These are phyloP conservation scores for Leucosporidium scottii DNA, from an alignment of 768 basidiomycete species.

Conservation along the genomic window DNA sequence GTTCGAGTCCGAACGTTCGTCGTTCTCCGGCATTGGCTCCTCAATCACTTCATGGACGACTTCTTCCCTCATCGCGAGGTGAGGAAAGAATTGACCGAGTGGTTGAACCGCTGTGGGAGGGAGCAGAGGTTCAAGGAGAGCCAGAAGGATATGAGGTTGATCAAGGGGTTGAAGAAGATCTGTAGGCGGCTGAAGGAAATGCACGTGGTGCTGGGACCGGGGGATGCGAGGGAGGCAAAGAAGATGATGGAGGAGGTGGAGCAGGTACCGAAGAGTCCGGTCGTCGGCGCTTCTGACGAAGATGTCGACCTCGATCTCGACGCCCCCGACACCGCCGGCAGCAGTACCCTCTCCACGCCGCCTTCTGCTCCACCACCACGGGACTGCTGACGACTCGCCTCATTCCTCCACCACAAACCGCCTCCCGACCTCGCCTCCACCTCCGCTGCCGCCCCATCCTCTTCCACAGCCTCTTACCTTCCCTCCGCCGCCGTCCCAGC, in stretches of 20 bases:
- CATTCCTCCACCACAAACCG: not conserved
- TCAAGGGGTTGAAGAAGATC: slow-evolving; percentile 73
- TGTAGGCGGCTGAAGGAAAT: slow-evolving; percentile 64
- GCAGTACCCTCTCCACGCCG: not conserved
- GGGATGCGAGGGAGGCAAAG: not conserved
- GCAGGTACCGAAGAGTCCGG: not conserved
- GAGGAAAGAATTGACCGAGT: slow-evolving; percentile 65
- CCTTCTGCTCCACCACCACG: not conserved
- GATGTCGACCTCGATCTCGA: slow-evolving; percentile 36
- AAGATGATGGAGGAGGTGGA: not conserved
- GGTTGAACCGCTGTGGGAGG: slow-evolving; percentile 68
- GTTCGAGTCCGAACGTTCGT: slow-evolving; percentile 84
- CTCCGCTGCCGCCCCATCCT: slow-evolving; percentile 1
- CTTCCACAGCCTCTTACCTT: not conserved
- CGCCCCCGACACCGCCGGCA: not conserved
- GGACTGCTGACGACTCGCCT: not conserved
- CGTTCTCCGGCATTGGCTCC: slow-evolving; percentile 80
- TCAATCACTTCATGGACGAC: slow-evolving; percentile 83
- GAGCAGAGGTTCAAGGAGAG: slow-evolving; percentile 58
- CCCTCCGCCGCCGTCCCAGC: not conserved
- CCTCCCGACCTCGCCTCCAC: slow-evolving; percentile 13
- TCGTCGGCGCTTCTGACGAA: slow-evolving; percentile 20
- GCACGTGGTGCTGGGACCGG: slow-evolving; percentile 20
- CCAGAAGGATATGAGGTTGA: slow-evolving; percentile 65
- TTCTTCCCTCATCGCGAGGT: slow-evolving; percentile 62